Evolutionary conservation across 176 grass and related monocot genomes (phyloP), one percentile per base, ranked within the genome.

Genomic region (Musa acuminata): DNA sequence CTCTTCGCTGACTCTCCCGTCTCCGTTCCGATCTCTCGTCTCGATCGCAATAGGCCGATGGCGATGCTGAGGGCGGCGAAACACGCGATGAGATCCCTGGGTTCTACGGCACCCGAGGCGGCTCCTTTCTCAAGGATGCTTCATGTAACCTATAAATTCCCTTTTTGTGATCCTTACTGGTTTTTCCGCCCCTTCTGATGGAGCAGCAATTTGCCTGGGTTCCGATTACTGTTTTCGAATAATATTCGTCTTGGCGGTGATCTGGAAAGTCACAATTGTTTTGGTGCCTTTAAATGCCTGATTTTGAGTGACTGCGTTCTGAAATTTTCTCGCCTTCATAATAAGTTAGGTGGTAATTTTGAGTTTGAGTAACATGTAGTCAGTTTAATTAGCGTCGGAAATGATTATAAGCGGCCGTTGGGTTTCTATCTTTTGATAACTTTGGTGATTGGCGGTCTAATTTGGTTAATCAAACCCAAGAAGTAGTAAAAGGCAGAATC

Each of bases 21-120:
- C 3, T 43, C 35, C 3, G 35, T 43, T 43, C 35, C 35, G 4
- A 43, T 43, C 35, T 43, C 35, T 43, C 5, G 4, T 43, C 35
- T 43, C 35, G 35, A 60, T 20, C 9, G 17, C 1, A 8, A 14
- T 13, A 43, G 24, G 16, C 48, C 35, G 67, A 79, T 80, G 78
- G 78, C 78, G 27, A 72, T 63, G 78, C 8, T 72, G 12, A 49
- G 48, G 20, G 78, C 78, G 20, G 53, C 68, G 43, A 80, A 80
- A 68, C 21, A 52, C 1, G 78, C 68, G 55, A 52, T 80, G 52
- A 13, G 3, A n/a, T 8, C 19, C 29, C 9, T 80, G 27, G 9
- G 52, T 16, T 24, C 78, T n/a, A 26, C 8, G 35, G 8, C 25
- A 51, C 26, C 29, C 9, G 35, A 62, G 6, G 35, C 23, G 20